Percentiles rank a stretch among this genome's conserved stretches.
phyloP scores from a whole-genome alignment of 108 stramenopile species.

The Hondaea fermentalgiana region DNA sequence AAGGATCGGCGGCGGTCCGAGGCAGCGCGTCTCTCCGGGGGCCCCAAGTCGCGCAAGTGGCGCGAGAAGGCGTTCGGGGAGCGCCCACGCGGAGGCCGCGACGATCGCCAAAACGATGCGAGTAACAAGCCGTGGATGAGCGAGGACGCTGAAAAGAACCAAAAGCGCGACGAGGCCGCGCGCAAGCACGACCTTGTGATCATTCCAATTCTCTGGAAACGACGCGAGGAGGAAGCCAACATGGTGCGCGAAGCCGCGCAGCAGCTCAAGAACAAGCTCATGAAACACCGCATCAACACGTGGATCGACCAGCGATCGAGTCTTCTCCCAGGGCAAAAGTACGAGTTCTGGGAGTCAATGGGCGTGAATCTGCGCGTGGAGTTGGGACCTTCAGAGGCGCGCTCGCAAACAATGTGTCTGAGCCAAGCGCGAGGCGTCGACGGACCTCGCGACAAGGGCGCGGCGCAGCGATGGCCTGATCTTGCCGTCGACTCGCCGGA shows the following conservation, averaged over 20 bases:
- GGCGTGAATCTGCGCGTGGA: neutral
- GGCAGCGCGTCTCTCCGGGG: neutral
- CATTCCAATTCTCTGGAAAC: constrained; percentile 5
- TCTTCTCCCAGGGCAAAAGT: constrained; percentile 5
- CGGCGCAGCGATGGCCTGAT: neutral
- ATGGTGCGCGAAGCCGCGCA: neutral
- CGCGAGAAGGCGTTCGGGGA: neutral
- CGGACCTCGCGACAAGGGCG: neutral
- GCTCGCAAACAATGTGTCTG: neutral
- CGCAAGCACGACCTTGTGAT: constrained; percentile 2
- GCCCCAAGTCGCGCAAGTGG: neutral
- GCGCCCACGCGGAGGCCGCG: neutral
- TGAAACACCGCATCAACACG: constrained; percentile 14
- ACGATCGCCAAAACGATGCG: neutral
- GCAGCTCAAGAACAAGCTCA: neutral
- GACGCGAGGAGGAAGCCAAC: neutral
- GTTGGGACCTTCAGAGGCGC: neutral
- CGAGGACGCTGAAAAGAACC: neutral
- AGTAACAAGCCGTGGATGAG: neutral
- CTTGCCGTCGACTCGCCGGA: neutral
- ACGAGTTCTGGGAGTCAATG: constrained; percentile 7
- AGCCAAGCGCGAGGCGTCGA: neutral
- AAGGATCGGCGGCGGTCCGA: neutral
- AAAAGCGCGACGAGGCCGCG: neutral
- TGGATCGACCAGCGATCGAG: constrained; percentile 13